Evolutionary conservation across 2,329 filamentous ascomycete species (phyloP), one percentile per base, ranked within the genome.

Genomic region (Aureobasidium zeae): DNA sequence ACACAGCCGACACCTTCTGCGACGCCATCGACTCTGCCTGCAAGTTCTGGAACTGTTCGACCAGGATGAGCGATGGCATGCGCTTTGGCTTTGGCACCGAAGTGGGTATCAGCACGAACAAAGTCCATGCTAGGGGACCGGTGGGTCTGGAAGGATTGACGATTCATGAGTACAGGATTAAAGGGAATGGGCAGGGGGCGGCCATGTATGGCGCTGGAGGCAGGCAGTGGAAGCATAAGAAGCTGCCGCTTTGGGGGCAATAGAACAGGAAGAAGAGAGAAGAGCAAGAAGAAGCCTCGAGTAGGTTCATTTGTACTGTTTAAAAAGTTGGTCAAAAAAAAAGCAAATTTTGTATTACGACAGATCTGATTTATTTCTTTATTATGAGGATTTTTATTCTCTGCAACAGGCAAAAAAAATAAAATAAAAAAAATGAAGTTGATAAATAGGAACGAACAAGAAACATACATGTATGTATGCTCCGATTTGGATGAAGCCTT

Each of bases 51-150:
- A 98, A 98, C 61, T 85, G 87, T 6, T 93, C 86, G 17, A 94
- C 86, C 7, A 77, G 91, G 38, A 89, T 98, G 67, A 87, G 88
- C 5, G 91, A 98, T 62, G 91, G 91, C 6, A 95, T 94, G 83
- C 76, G 91, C 30, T 96, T 93, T 61, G 91, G 91, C 6, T 98
- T 98, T 64, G 91, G 91, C 35, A 96, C 91, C 0, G 91, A 98
- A 66, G 91, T 98, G 17, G 91, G 91, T 44, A 96, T 98, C 65
- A 93, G 85, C 67, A 98, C 91, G 37, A 98, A 95, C 71, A 98
- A 96, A 71, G 94, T 98, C 51, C 91, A 98, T 61, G 84, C 86
- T 1, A 73, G 91, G 38, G 91, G 91, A 0, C 91, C 91, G 0
- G 91, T 98, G 5, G 91, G 91, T 1, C 68, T 98, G 41, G 91